Conservation (phyloP, 164 flowering plant species). For the Magnolia changhungtana region DNA sequence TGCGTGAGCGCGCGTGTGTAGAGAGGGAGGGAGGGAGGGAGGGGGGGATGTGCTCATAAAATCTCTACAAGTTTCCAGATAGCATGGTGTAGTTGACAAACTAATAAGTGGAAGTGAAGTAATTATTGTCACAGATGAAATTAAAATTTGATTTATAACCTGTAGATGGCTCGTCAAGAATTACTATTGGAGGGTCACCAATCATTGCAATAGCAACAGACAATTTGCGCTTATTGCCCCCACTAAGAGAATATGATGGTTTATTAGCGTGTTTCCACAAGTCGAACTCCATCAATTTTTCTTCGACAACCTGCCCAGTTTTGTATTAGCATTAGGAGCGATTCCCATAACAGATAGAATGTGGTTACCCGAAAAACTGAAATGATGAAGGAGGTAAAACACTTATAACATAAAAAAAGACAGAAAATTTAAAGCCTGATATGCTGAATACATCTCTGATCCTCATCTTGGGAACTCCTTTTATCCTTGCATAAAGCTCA, state of each 20-base stretch:
- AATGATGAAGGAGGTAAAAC: background rate
- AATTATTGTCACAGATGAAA: background rate
- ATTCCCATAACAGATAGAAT: background rate
- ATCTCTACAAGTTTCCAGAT: no score
- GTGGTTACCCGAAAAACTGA: background rate
- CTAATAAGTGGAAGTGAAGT: background rate
- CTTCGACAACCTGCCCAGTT: slow-evolving; percentile 66
- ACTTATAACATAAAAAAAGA: background rate
- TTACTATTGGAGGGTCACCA: slow-evolving; percentile 95
- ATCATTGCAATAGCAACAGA: slow-evolving; percentile 99
- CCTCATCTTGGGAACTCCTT: slow-evolving; percentile 71
- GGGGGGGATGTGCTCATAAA: no score
- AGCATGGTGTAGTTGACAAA: no score
- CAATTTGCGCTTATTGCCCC: slow-evolving; percentile 92
- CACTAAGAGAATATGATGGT: slow-evolving; percentile 89
- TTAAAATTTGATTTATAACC: slow-evolving; percentile 32
- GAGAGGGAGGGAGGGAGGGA: no score
- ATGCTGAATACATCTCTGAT: slow-evolving; percentile 53
- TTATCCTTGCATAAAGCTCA: slow-evolving; percentile 93
- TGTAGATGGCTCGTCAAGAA: slow-evolving; percentile 99
- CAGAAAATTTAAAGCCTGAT: background rate
- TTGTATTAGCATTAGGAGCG: slow-evolving; percentile 6
- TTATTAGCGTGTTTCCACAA: slow-evolving; percentile 80
- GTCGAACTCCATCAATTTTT: slow-evolving; percentile 87
- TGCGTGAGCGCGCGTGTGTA: no score